Conservation (phyloP, 192 early-diverging fungal genomes). For the Fimicolochytrium jonesii region DNA sequence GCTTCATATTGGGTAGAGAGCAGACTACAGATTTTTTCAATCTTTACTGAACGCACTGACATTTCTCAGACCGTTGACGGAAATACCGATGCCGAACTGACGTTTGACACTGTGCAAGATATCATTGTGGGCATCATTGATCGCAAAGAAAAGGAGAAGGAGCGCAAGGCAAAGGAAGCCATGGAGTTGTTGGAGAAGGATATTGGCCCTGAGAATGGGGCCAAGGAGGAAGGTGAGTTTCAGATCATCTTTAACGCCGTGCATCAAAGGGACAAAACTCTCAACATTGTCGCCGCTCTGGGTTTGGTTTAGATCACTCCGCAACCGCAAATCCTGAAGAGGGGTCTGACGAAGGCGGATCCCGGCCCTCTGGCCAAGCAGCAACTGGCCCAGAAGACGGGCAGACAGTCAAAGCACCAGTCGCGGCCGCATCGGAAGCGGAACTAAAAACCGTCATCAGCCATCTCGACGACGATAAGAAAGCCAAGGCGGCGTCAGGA, state of each 20-base stretch:
- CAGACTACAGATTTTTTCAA: neutral
- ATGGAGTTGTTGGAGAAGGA: slow-evolving; percentile 11
- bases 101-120: slow-evolving; percentile 18
- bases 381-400: no score
- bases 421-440: no score
- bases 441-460: no score
- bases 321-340: no score
- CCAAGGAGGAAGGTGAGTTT: slow-evolving; percentile 18
- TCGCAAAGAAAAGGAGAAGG: slow-evolving; percentile 40
- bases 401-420: no score
- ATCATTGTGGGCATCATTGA: slow-evolving; percentile 27
- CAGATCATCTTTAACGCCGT: neutral
- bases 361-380: no score
- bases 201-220: neutral
- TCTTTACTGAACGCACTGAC: neutral
- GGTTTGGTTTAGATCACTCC: no score
- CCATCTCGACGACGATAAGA: slow-evolving; percentile 34
- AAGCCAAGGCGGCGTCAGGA: slow-evolving; percentile 24
- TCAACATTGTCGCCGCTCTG: neutral
- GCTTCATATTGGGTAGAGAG: neutral
- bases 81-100: slow-evolving; percentile 2
- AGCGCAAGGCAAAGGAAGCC: slow-evolving; percentile 13
- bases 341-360: no score
- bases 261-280: neutral
- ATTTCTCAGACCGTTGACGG: slow-evolving; percentile 30